Conservation (phyloP, 805 yeast species). For the Blastobotrys peoriensis region DNA sequence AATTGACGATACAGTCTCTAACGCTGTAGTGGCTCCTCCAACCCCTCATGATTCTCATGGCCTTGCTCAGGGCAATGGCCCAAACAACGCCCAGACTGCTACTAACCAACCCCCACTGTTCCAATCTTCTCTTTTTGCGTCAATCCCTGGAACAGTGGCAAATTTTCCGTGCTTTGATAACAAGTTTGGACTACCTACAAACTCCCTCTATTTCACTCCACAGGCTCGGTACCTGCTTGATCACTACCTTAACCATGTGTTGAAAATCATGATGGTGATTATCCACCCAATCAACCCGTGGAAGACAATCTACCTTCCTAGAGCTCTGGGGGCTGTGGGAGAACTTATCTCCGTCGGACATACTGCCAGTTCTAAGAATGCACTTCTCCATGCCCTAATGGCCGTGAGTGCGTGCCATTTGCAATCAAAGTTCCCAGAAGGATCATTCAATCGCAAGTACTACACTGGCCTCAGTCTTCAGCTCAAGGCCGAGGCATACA, state of each 20-base stretch:
- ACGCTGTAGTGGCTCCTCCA: neutral
- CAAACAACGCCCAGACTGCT: neutral
- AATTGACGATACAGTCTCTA: neutral
- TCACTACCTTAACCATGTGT: constrained; percentile 69
- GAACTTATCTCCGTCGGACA: constrained; percentile 68
- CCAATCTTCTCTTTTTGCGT: constrained; percentile 7
- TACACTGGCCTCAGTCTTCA: constrained; percentile 69
- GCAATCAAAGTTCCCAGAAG: constrained; percentile 63
- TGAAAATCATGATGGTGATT: constrained; percentile 70
- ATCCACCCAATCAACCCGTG: constrained; percentile 75
- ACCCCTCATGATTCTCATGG: neutral
- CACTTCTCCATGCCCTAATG: constrained; percentile 67
- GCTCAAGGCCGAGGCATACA: constrained; percentile 67
- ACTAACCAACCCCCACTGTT: neutral
- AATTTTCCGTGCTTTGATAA: constrained; percentile 3
- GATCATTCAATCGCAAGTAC: constrained; percentile 61
- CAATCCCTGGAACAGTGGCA: neutral
- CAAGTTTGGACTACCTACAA: constrained; percentile 12
- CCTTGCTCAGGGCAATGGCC: neutral
- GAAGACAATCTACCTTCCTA: constrained; percentile 79
- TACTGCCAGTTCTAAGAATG: constrained; percentile 71
- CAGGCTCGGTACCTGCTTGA: constrained; percentile 65
- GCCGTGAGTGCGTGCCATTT: constrained; percentile 80
- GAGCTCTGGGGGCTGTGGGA: constrained; percentile 77
- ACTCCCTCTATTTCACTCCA: constrained; percentile 28